These are phyloP conservation scores for Lactifluus rugatus DNA, from an alignment of 768 basidiomycete species.

Conservation along the genomic window DNA sequence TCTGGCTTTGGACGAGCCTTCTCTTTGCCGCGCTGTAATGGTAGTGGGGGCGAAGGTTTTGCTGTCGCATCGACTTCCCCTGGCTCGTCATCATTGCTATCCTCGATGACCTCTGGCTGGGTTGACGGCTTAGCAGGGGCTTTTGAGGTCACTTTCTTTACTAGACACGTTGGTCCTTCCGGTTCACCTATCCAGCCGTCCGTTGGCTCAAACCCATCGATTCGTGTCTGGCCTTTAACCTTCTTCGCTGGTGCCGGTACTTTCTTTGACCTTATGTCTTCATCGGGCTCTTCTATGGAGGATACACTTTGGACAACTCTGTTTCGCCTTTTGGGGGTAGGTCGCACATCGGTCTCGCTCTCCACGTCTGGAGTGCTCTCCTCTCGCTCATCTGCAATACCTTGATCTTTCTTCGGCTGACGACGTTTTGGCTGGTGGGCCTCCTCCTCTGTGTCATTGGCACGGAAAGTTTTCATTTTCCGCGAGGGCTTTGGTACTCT, in stretches of 20 bases:
- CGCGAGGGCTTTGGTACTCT: constrained; percentile 5
- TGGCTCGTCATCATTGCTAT: not conserved
- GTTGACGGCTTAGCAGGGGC: not conserved
- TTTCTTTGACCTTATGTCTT: not conserved
- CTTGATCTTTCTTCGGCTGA: constrained; percentile 6
- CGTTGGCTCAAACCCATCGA: not conserved
- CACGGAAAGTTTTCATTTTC: constrained; percentile 9
- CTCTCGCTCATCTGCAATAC: not conserved
- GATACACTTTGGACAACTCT: not conserved
- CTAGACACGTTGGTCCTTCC: not conserved
- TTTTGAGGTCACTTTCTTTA: not conserved
- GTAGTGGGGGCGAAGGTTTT: constrained; percentile 14
- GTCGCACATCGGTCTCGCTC: constrained; percentile 3
- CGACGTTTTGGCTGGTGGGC: constrained; percentile 8
- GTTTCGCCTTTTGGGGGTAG: not conserved
- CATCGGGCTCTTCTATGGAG: not conserved
- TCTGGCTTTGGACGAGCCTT: not conserved
- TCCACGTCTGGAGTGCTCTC: constrained; percentile 7
- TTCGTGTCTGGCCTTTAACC: not conserved
- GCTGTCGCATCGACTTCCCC: constrained; percentile 14
- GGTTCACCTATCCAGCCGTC: constrained; percentile 9
- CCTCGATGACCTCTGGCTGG: constrained; percentile 1
- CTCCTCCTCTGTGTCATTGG: constrained; percentile 19
- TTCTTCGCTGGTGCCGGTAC: not conserved
- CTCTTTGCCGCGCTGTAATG: constrained; percentile 10